phyloP scores from a whole-genome alignment of 805 yeast genomes.

The Yueomyces sp. region DNA sequence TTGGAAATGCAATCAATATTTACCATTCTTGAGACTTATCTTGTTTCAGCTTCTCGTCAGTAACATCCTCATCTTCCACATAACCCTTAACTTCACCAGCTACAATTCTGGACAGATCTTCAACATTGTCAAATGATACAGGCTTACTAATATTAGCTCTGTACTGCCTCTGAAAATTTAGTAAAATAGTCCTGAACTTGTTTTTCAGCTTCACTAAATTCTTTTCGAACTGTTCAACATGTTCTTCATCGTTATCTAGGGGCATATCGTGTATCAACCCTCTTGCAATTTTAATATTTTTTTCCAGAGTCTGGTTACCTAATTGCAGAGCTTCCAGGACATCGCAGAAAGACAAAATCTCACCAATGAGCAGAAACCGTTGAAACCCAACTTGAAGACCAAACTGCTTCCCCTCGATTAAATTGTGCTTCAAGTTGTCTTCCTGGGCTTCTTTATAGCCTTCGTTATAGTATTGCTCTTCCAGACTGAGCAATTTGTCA shows the following conservation, averaged over 20 bases:
- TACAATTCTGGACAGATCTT: conserved; percentile 17
- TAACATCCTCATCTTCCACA: conserved; percentile 14
- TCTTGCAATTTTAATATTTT: conserved; percentile 14
- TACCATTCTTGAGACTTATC: conserved; percentile 18
- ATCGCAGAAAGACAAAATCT: conserved; percentile 38
- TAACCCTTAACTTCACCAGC: conserved; percentile 22
- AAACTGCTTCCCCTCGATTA: conserved; percentile 66
- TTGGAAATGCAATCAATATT: not conserved
- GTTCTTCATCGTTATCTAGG: conserved; percentile 36
- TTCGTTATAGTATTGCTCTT: conserved; percentile 42
- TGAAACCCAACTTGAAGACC: conserved; percentile 76
- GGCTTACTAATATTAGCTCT: conserved; percentile 4
- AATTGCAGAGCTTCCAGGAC: conserved; percentile 24
- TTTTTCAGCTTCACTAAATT: conserved; percentile 42
- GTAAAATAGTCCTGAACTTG: conserved; percentile 41
- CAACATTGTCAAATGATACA: conserved; percentile 25
- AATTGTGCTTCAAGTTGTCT: conserved; percentile 47
- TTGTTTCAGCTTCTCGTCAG: conserved; percentile 7
- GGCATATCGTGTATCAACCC: conserved; percentile 21
- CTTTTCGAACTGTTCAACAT: conserved; percentile 43
- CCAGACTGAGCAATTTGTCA: conserved; percentile 47
- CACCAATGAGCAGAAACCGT: conserved; percentile 56
- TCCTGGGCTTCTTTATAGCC: conserved; percentile 63
- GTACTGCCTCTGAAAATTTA: conserved; percentile 16
- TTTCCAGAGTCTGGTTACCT: conserved; percentile 6